A percentile compares a stretch with the other conserved stretches of the same genome.
Evolutionary conservation across 2,329 filamentous ascomycete genomes (phyloP).

Genomic region (Colletotrichum sp.): DNA sequence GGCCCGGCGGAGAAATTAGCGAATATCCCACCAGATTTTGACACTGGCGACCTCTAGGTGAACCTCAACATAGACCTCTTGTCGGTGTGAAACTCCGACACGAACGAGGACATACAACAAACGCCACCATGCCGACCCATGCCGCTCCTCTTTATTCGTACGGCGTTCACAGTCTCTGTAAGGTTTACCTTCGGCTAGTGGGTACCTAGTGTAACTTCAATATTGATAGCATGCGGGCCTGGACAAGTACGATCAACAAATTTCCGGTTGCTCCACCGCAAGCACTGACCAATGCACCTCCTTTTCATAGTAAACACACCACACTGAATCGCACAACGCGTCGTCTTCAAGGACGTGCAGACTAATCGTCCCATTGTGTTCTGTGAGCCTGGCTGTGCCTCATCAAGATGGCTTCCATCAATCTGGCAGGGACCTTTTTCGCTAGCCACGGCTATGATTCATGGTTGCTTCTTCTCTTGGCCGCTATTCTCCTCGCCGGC

Average conservation of each 20-base stretch:
- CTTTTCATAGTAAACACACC: not conserved
- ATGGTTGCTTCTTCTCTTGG: not conserved
- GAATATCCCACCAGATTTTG: not conserved
- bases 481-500: not conserved
- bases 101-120: not conserved
- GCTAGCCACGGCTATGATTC: not conserved
- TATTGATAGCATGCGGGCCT: not conserved
- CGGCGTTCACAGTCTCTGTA: accelerated
- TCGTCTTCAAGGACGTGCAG: not conserved
- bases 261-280: not conserved
- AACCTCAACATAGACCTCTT: not conserved
- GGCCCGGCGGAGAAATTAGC: not conserved
- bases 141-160: not conserved
- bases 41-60: not conserved
- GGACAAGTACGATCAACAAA: not conserved
- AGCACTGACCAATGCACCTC: not conserved
- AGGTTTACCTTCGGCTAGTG: not conserved
- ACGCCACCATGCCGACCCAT: not conserved
- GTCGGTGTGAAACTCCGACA: not conserved
- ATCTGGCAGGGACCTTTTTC: not conserved
- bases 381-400: not conserved
- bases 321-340: not conserved
- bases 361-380: not conserved
- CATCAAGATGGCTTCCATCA: not conserved
- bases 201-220: not conserved